phyloP scores from a whole-genome alignment of 176 grass and related monocot genomes.

The Rhynchospora tenuis region DNA sequence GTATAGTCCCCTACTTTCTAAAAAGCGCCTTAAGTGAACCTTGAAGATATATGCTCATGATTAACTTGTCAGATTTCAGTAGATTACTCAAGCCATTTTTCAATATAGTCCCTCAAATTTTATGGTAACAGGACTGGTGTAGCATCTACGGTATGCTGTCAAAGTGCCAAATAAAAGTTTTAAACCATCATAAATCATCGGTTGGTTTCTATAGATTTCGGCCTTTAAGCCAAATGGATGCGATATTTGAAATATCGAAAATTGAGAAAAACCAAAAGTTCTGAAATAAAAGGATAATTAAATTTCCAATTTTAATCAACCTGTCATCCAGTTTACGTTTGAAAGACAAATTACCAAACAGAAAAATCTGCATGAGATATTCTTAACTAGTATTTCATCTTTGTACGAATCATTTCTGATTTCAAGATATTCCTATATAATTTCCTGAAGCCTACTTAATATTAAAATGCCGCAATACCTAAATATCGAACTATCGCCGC shows the following conservation, averaged over 20 bases:
- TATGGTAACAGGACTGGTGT: too few species aligned
- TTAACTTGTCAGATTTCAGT: too few species aligned
- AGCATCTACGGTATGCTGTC: too few species aligned
- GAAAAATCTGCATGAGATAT: too few species aligned
- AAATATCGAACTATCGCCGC: not conserved
- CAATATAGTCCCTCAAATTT: not conserved
- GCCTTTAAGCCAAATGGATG: not conserved
- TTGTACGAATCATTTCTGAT: not conserved
- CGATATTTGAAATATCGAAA: too few species aligned
- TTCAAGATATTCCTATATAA: not conserved
- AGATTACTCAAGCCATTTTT: not conserved
- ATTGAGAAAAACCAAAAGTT: too few species aligned
- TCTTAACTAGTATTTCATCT: too few species aligned
- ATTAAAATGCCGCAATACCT: not conserved
- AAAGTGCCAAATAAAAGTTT: not conserved
- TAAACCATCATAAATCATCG: not conserved
- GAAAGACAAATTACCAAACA: too few species aligned
- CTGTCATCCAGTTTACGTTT: too few species aligned
- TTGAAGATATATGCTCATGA: too few species aligned
- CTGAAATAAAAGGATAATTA: too few species aligned
- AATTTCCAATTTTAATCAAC: too few species aligned
- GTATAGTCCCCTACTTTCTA: not conserved
- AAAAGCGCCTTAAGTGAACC: not conserved
- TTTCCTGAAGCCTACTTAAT: not conserved
- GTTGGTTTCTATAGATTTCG: not conserved